phyloP scores from a whole-genome alignment of 179 eudicot genomes.

The Silene noctiflora region DNA sequence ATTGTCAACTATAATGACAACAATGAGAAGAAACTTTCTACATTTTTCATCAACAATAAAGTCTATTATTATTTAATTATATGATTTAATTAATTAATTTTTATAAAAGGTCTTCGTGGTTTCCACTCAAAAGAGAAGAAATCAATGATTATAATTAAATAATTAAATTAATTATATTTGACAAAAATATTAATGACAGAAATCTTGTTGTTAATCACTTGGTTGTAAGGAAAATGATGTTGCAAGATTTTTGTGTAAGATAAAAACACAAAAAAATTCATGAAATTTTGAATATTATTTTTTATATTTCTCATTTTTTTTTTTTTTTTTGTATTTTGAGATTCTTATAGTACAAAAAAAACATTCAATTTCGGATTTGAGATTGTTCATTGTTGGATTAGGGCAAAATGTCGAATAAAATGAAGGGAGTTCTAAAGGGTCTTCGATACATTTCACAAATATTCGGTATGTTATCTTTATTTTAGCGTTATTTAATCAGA shows the following conservation, averaged over 20 bases:
- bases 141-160: conserved; percentile 12
- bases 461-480: background rate
- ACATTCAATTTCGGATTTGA: background rate
- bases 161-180: conserved; percentile 18
- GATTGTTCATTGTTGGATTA: background rate
- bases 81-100: conserved; percentile 3
- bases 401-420: conserved; percentile 15
- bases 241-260: background rate
- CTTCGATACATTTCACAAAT: conserved; percentile 18
- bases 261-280: background rate
- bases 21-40: conserved; percentile 11
- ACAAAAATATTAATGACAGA: conserved; percentile 9
- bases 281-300: background rate
- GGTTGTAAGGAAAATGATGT: too few species aligned
- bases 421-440: conserved; percentile 16
- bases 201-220: too few species aligned
- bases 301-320: background rate
- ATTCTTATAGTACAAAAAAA: background rate
- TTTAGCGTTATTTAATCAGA: background rate
- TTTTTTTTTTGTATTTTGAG: conserved; percentile 17
- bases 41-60: conserved; percentile 21
- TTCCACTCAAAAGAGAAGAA: conserved; percentile 24
- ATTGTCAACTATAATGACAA: conserved; percentile 22
- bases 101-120: conserved; percentile 27
- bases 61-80: background rate